Base-by-base conservation (phyloP, 23 red algal genomes). In the Gracilaria vermiculophylla region DNA sequence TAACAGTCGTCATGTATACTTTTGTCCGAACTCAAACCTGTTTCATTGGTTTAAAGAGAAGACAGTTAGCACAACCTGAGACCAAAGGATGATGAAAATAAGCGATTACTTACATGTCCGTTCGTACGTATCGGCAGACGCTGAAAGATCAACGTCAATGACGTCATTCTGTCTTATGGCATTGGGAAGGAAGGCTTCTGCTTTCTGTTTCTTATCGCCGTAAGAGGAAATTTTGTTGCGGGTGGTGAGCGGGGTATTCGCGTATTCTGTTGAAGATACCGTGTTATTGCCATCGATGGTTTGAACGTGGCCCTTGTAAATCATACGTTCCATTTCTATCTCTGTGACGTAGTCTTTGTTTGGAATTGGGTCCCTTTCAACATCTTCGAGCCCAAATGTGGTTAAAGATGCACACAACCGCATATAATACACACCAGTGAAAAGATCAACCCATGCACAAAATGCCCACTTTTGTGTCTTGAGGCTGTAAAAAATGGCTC, bases 401-500 rank as follows among this genome's bases (percentile, higher is more conserved):
- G 17, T 73, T 19, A 73, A 40, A 10, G 36, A 45, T 10, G 67
- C 39, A 47, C 67, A 73, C 17, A 73, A 14, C 16, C 67, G 67
- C 7, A 73, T 6, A 20, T 27, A 73, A 17, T 47, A 47, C 17
- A 1, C 17, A 48, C 16, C 25, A 17, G 4, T n/a, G 16, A 8
- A 47, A 10, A 34, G 6, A 13, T 73, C 67, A 73, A 73, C 28
- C 67, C 67, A 73, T 42, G 39, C 67, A 48, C 67, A 73, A 14
- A 73, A 73, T 40, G 47, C 35, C 67, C 67, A 73, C 47, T 48
- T 73, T 0, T 24, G 0, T 4, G 37, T 28, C 20, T 16, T 5
- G 35, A 73, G 1, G 24, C 40, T 73, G 17, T 73, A 73, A 40
- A 73, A 73, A 73, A 73, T 47, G 67, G 67, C 67, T 1, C 67